Evolutionary conservation across 2,329 filamentous ascomycete genomes (phyloP).

Genomic region (Tolypocladium tropicale): DNA sequence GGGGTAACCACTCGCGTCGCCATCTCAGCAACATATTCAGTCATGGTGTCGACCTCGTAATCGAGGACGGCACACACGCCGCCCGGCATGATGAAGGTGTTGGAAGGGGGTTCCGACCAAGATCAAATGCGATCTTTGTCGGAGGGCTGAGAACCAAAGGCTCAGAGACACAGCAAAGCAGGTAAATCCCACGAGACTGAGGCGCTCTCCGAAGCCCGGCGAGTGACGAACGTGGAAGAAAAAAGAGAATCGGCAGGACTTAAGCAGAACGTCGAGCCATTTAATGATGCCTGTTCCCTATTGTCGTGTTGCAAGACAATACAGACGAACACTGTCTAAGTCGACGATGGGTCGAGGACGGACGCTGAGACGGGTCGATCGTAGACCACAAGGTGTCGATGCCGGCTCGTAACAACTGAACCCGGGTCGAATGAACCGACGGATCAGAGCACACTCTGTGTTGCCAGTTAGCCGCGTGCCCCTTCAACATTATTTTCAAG

Average conservation of each 20-base stretch:
- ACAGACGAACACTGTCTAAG: conserved; percentile 3
- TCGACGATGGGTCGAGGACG: neutral
- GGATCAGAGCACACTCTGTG: neutral
- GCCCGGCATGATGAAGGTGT: conserved; percentile 50
- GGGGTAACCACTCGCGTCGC: conserved; percentile 51
- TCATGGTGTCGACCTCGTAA: conserved; percentile 95
- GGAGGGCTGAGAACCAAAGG: conserved; percentile 11
- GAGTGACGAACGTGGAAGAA: neutral
- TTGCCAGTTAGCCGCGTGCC: neutral
- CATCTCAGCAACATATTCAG: conserved; percentile 89
- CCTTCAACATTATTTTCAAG: neutral
- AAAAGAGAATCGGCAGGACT: conserved; percentile 4
- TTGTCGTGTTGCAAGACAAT: conserved; percentile 10
- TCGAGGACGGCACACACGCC: conserved; percentile 90
- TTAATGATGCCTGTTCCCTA: conserved; percentile 15
- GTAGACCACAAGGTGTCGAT: no score
- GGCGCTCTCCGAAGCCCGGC: neutral
- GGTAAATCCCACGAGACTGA: neutral
- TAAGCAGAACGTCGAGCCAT: conserved; percentile 21
- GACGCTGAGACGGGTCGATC: no score
- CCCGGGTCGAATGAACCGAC: neutral
- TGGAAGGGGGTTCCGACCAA: conserved; percentile 23
- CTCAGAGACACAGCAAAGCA: conserved; percentile 6
- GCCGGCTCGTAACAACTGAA: neutral
- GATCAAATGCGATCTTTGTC: conserved; percentile 29